Conservation (phyloP, 225 moss, liverwort and hornwort genomes). For the Bryoerythrophyllum caledonicum region DNA sequence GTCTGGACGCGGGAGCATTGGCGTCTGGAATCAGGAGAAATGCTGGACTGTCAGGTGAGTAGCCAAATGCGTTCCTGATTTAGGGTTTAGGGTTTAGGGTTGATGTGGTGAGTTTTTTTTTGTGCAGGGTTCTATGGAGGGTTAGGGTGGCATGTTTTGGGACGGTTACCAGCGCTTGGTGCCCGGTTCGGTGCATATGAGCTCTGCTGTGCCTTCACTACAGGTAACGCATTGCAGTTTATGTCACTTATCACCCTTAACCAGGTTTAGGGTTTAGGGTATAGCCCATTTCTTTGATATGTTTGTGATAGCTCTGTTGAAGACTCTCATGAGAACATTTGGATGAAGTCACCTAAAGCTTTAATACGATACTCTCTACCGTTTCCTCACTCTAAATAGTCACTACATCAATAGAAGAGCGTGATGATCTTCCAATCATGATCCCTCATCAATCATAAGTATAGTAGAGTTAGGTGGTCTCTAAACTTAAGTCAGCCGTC, state of each 20-base stretch:
- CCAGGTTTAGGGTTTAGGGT: no score
- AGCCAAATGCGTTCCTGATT: neutral
- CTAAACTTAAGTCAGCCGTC: no score
- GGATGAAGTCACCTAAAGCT: neutral
- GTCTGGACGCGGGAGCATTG: slow-evolving; percentile 49
- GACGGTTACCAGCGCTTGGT: slow-evolving; percentile 68
- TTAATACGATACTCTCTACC: no score
- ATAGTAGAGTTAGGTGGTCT: no score
- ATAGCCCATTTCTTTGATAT: neutral
- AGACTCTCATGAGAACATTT: neutral
- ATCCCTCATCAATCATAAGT: no score
- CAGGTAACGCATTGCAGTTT: slow-evolving; percentile 37
- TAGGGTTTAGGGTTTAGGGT: neutral
- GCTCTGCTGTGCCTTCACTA: slow-evolving; percentile 71
- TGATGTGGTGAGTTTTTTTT: neutral
- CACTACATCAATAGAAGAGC: no score
- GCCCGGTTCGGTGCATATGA: slow-evolving; percentile 83
- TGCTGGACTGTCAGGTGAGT: slow-evolving; percentile 68
- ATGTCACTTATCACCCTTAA: neutral
- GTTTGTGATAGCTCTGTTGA: neutral
- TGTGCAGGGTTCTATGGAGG: slow-evolving; percentile 86
- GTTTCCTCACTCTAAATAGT: no score
- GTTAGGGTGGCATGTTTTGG: slow-evolving; percentile 72
- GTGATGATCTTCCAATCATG: no score
- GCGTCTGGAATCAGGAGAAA: slow-evolving; percentile 60